A percentile compares a stretch with the other conserved stretches of the same genome.
These are phyloP conservation scores for Sporisorium exsertum DNA, from an alignment of 1,284 basidiomycete species.

Conservation along the genomic window DNA sequence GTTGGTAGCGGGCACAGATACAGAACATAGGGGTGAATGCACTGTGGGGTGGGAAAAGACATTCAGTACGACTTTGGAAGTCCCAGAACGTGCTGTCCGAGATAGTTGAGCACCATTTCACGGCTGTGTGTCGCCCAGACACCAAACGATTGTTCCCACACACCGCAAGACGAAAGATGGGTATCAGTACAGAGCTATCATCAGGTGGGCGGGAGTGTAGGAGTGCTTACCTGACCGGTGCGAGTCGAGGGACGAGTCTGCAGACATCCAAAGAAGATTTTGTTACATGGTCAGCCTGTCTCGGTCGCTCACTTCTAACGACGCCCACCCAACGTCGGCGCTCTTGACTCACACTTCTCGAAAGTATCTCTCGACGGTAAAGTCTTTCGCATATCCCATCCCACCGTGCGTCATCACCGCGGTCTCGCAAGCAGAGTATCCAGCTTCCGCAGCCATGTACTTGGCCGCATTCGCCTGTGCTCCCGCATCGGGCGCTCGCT, in stretches of 20 bases:
- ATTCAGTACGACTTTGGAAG: slow-evolving; percentile 56
- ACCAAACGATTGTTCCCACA: neutral
- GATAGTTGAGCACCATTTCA: slow-evolving; percentile 67
- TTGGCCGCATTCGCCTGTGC: slow-evolving; percentile 68
- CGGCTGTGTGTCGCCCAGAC: slow-evolving; percentile 33
- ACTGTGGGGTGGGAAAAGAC: neutral
- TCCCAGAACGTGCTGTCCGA: slow-evolving; percentile 50
- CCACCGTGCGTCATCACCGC: slow-evolving; percentile 64
- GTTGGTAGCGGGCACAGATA: neutral
- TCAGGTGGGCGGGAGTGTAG: neutral
- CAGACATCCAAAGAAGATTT: neutral
- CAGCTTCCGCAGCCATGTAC: slow-evolving; percentile 67
- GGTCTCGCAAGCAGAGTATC: slow-evolving; percentile 57
- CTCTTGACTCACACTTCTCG: slow-evolving; percentile 53
- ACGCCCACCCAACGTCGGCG: neutral
- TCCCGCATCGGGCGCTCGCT: slow-evolving; percentile 52
- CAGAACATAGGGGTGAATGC: neutral
- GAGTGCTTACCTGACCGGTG: slow-evolving; percentile 53
- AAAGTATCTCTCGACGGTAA: slow-evolving; percentile 55
- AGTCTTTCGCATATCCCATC: slow-evolving; percentile 67
- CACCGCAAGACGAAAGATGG: neutral
- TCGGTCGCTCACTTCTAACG: neutral
- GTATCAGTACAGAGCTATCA: slow-evolving; percentile 1
- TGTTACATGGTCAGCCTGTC: neutral
- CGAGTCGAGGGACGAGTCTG: slow-evolving; percentile 65